A percentile compares a stretch with the other conserved stretches of the same genome.
Evolutionary conservation across 169 alveolate species (phyloP).

Genomic region (Cryptosporidium felis): DNA sequence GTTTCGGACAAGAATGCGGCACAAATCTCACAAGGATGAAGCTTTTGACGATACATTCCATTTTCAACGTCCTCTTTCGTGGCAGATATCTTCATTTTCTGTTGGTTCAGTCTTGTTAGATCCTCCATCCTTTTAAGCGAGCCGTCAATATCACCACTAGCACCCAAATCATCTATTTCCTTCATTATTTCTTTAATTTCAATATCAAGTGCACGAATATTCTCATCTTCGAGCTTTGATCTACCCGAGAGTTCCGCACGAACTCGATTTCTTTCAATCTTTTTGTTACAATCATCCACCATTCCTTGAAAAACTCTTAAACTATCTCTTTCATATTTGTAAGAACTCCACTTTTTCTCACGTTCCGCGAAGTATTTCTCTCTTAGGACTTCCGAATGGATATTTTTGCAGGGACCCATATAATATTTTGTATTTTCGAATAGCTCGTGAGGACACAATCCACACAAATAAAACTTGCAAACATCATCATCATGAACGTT

Average conservation of each 20-base stretch:
- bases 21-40: constrained; percentile 85
- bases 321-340: constrained; percentile 80
- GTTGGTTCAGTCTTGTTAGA: constrained; percentile 76
- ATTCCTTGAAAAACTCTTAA: constrained; percentile 78
- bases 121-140: constrained; percentile 79
- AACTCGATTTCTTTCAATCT: constrained; percentile 71
- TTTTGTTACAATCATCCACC: constrained; percentile 82
- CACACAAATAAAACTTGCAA: constrained; percentile 81
- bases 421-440: constrained; percentile 85
- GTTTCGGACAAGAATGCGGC: constrained; percentile 84
- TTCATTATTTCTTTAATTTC: constrained; percentile 65
- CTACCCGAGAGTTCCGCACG: constrained; percentile 63
- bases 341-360: constrained; percentile 72
- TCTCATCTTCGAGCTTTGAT: constrained; percentile 64
- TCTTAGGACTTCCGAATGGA: constrained; percentile 80
- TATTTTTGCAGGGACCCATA: constrained; percentile 82
- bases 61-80: constrained; percentile 81
- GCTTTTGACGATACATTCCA: constrained; percentile 77
- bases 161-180: constrained; percentile 72
- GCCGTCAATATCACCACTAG: constrained; percentile 80
- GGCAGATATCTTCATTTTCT: constrained; percentile 73
- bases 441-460: constrained; percentile 85
- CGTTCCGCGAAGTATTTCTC: constrained; percentile 73
- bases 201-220: constrained; percentile 13
- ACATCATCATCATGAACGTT: constrained; percentile 80